A percentile compares a stretch with the other conserved stretches of the same genome.
These are phyloP conservation scores for Primulina eburnea DNA, from an alignment of 257 asterid species.

Conservation along the genomic window DNA sequence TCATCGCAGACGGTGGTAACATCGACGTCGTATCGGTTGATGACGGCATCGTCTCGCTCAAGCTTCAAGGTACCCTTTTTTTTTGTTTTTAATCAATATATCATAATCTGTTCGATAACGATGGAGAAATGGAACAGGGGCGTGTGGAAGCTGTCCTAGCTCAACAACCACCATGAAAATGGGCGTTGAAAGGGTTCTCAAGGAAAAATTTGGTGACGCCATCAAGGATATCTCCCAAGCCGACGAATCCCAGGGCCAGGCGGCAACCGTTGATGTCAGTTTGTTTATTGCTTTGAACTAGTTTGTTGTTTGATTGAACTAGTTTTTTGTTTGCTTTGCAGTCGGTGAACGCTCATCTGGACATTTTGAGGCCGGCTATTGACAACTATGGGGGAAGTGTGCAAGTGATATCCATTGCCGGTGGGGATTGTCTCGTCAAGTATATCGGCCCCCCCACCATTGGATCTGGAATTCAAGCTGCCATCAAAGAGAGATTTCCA, in stretches of 20 bases:
- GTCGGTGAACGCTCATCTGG: slow-evolving; percentile 81
- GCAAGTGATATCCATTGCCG: slow-evolving; percentile 60
- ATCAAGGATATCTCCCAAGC: slow-evolving; percentile 78
- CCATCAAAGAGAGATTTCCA: slow-evolving; percentile 89
- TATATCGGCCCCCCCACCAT: slow-evolving; percentile 78
- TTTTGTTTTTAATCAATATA: background rate
- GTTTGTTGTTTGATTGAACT: background rate
- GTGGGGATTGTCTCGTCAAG: slow-evolving; percentile 61
- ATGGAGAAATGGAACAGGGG: slow-evolving; percentile 37
- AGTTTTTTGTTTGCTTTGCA: slow-evolving; percentile 27
- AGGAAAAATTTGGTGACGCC: slow-evolving; percentile 86
- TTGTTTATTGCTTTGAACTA: background rate
- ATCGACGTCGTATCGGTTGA: slow-evolving; percentile 82
- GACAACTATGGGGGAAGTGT: slow-evolving; percentile 85
- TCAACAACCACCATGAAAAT: slow-evolving; percentile 89
- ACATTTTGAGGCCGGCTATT: slow-evolving; percentile 80
- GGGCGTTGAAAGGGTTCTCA: slow-evolving; percentile 85
- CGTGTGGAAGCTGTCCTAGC: slow-evolving; percentile 88
- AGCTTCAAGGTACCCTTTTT: slow-evolving; percentile 62
- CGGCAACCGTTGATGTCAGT: slow-evolving; percentile 63
- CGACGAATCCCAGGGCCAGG: slow-evolving; percentile 38
- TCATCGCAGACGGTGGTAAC: slow-evolving; percentile 87
- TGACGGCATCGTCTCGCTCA: slow-evolving; percentile 73
- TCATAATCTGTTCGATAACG: too few species aligned
- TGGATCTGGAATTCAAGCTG: slow-evolving; percentile 88